Evolutionary conservation across 2,329 filamentous ascomycete species (phyloP).

Genomic region (Alternaria novae-zelandiae): DNA sequence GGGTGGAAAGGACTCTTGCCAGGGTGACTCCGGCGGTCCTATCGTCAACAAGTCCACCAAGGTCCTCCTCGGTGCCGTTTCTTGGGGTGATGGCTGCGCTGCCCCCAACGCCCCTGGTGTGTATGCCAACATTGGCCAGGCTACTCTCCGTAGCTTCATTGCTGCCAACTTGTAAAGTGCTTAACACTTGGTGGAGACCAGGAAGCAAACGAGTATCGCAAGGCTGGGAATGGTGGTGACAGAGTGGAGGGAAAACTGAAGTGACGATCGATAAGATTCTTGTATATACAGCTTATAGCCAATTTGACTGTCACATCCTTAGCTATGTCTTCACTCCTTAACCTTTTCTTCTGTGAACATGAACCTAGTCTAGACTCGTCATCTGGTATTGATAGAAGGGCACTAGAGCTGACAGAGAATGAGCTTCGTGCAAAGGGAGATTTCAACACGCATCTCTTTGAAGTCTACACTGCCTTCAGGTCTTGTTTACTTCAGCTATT

Average conservation of each 20-base stretch:
- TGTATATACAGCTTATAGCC: neutral
- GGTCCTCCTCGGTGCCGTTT: conserved; percentile 10
- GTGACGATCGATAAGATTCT: neutral
- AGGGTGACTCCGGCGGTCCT: conserved; percentile 40
- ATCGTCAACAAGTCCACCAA: conserved; percentile 22
- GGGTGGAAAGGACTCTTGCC: conserved; percentile 43
- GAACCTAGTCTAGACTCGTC: neutral
- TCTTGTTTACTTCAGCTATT: neutral
- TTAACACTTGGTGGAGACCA: neutral
- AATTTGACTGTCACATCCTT: neutral
- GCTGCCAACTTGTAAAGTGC: neutral
- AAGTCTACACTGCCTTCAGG: neutral
- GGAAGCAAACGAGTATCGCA: neutral
- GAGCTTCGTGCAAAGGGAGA: neutral
- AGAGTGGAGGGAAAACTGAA: neutral
- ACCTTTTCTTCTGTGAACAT: neutral
- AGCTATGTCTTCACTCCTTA: neutral
- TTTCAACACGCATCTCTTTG: neutral
- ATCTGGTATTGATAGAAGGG: neutral
- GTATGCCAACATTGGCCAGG: conserved; percentile 24
- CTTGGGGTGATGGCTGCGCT: conserved; percentile 28
- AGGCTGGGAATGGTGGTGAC: neutral
- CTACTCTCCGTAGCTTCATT: neutral
- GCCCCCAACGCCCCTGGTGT: conserved; percentile 30
- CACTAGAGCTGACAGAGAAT: neutral